Evolutionary conservation across 164 flowering plant species (phyloP).

Genomic region (Chloranthus sessilifolius): DNA sequence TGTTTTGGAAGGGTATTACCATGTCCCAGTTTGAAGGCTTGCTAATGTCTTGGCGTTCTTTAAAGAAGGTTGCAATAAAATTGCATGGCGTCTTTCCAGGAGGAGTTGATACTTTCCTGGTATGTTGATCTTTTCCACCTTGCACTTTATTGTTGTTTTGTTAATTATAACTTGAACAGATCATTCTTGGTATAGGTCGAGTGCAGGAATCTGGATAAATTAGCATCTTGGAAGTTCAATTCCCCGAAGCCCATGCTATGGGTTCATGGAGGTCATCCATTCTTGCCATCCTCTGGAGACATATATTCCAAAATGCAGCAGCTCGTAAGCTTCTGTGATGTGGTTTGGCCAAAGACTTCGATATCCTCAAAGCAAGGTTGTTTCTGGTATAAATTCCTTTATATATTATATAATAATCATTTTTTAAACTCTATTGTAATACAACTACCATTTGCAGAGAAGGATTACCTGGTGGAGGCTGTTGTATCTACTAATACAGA

Average conservation of each 20-base stretch:
- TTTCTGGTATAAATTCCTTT: conserved; percentile 9
- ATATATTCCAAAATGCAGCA: conserved; percentile 45
- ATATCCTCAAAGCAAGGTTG: conserved; percentile 26
- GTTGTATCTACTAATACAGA: conserved; percentile 43
- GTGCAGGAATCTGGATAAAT: conserved; percentile 28
- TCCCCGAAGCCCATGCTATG: conserved; percentile 71
- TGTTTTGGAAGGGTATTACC: conserved; percentile 45
- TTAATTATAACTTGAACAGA: neutral
- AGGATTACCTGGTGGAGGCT: conserved; percentile 17
- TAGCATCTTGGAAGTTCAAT: conserved; percentile 22
- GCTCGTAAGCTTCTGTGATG: conserved; percentile 41
- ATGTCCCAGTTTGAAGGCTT: conserved; percentile 28
- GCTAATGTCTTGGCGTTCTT: conserved; percentile 48
- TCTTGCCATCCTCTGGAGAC: conserved; percentile 55
- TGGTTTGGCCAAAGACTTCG: conserved; percentile 48
- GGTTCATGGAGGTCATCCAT: conserved; percentile 90
- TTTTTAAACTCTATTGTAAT: neutral
- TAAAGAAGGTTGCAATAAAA: conserved; percentile 43
- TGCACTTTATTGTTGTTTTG: neutral
- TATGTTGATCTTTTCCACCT: conserved; percentile 15
- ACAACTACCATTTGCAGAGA: conserved; percentile 15
- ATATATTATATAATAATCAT: neutral
- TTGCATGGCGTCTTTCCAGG: conserved; percentile 35
- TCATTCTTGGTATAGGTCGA: conserved; percentile 29
- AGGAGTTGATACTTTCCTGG: conserved; percentile 42